A percentile compares a stretch with the other conserved stretches of the same genome.
phyloP scores from a whole-genome alignment of 176 grass and related monocot genomes.

The Alopecurus myosuroides region DNA sequence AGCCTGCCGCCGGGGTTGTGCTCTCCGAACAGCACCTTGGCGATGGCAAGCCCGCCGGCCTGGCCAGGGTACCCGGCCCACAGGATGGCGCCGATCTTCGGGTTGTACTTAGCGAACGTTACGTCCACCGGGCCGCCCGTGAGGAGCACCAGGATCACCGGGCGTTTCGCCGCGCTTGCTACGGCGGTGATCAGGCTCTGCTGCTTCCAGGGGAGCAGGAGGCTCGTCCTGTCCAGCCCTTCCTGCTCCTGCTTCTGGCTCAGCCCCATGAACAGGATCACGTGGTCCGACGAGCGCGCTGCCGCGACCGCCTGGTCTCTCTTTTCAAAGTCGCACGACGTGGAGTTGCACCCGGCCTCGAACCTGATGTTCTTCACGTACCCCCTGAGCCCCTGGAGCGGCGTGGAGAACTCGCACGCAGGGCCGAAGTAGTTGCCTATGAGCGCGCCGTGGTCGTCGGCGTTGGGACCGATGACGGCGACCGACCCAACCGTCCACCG shows the following conservation, averaged over 20 bases:
- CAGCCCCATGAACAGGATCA: conserved; percentile 63
- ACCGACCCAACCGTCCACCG: not conserved
- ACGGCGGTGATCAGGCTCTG: conserved; percentile 50
- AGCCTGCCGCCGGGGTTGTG: conserved; percentile 70
- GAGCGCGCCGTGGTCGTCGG: not conserved
- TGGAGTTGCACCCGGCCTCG: not conserved
- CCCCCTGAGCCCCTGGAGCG: not conserved
- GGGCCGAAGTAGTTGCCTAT: conserved; percentile 3
- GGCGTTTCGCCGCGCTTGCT: conserved; percentile 36
- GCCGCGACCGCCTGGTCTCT: not conserved
- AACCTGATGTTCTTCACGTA: not conserved
- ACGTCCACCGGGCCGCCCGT: conserved; percentile 71
- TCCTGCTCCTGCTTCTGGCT: conserved; percentile 63
- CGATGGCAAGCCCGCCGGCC: conserved; percentile 56
- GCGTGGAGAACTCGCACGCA: not conserved
- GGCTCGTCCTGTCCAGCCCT: conserved; percentile 46
- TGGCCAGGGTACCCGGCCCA: conserved; percentile 85
- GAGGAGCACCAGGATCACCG: conserved; percentile 69
- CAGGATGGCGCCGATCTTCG: conserved; percentile 59
- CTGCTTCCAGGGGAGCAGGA: conserved; percentile 62
- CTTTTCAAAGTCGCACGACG: not conserved
- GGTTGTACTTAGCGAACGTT: conserved; percentile 51
- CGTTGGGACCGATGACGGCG: not conserved
- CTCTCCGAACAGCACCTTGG: conserved; percentile 65
- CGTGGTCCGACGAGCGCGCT: conserved; percentile 36